phyloP scores from a whole-genome alignment of 768 basidiomycete genomes.

The Xerocomellus intermedius region DNA sequence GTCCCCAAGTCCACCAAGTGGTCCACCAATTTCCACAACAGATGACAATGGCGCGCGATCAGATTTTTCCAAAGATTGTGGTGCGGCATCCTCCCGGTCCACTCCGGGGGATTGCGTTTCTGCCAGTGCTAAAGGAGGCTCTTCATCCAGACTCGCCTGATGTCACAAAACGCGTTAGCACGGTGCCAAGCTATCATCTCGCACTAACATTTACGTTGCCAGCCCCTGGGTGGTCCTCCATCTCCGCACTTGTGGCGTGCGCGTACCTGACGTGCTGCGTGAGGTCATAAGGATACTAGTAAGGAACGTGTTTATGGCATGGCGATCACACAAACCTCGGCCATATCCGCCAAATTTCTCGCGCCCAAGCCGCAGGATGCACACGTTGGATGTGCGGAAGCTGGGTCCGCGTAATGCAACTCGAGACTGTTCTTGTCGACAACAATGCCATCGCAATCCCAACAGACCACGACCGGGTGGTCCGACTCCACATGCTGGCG shows the following conservation, averaged over 20 bases:
- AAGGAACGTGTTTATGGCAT: neutral
- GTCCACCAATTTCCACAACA: neutral
- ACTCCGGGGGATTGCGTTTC: neutral
- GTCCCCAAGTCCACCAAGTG: neutral
- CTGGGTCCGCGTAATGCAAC: conserved; percentile 23
- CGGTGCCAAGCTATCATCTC: neutral
- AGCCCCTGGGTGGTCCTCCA: neutral
- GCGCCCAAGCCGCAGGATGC: conserved; percentile 17
- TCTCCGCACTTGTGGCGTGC: conserved; percentile 10
- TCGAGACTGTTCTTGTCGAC: conserved; percentile 21
- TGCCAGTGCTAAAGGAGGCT: neutral
- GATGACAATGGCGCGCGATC: neutral
- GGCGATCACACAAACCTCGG: conserved; percentile 17
- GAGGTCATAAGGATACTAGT: neutral
- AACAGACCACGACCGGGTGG: conserved; percentile 28
- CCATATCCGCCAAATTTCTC: conserved; percentile 14
- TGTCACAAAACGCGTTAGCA: conserved; percentile 3
- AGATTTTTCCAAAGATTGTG: neutral
- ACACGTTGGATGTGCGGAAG: conserved; percentile 21
- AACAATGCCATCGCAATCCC: conserved; percentile 29
- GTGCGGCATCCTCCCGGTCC: neutral
- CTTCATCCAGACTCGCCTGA: conserved; percentile 3
- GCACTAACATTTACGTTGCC: conserved; percentile 4
- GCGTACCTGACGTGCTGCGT: conserved; percentile 20
- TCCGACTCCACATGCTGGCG: conserved; percentile 23